Conservation (phyloP, 495 filamentous ascomycete species). For the Penicillium turbatum region DNA sequence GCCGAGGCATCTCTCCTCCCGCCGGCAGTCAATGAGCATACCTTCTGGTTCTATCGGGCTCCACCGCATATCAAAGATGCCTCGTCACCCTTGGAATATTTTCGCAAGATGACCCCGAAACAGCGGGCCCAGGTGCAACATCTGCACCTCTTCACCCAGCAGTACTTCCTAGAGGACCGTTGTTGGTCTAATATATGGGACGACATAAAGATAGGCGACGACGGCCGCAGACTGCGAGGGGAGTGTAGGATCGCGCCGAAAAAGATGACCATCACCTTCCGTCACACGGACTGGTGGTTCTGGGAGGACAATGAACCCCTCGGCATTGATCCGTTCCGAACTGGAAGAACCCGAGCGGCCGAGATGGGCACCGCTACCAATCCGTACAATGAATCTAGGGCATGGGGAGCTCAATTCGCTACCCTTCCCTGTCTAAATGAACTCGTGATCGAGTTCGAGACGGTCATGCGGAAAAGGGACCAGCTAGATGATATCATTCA, state of each 20-base stretch:
- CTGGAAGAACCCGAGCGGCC: slow-evolving; percentile 3
- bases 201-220: neutral
- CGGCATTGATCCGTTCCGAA: slow-evolving; percentile 14
- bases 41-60: slow-evolving; percentile 17
- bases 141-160: slow-evolving; percentile 13
- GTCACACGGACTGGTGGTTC: slow-evolving; percentile 15
- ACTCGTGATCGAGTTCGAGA: slow-evolving; percentile 17
- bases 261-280: slow-evolving; percentile 15
- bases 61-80: slow-evolving; percentile 14
- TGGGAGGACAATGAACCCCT: slow-evolving; percentile 15
- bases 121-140: slow-evolving; percentile 10
- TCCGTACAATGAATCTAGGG: neutral
- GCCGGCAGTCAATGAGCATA: slow-evolving; percentile 15
- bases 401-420: slow-evolving; percentile 1
- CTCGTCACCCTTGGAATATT: slow-evolving; percentile 7
- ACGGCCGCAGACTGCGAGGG: neutral
- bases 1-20: slow-evolving; percentile 19
- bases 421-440: slow-evolving; percentile 6
- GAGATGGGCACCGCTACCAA: slow-evolving; percentile 1
- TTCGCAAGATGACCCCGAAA: slow-evolving; percentile 12
- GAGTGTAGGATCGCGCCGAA: slow-evolving; percentile 10
- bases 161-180: slow-evolving; percentile 11
- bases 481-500: slow-evolving; percentile 11
- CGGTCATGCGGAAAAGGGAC: slow-evolving; percentile 13
- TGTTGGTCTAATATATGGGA: slow-evolving; percentile 2